Conservation (phyloP, 1,284 basidiomycete species). For the Chiua sp. region DNA sequence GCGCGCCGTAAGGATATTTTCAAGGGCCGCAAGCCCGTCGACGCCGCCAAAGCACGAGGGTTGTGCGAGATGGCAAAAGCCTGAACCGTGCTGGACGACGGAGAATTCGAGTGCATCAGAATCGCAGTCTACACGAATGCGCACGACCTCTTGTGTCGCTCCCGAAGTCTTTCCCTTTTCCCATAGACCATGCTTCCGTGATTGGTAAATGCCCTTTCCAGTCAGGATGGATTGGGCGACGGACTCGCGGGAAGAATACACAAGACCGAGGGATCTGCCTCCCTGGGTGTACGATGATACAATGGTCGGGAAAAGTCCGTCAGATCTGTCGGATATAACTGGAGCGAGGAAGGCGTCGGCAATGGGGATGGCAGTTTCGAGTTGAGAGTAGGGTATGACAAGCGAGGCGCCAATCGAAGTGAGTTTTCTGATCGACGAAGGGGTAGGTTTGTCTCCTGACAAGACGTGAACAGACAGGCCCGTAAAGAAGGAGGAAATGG, state of each 20-base stretch:
- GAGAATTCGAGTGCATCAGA: constrained; percentile 91
- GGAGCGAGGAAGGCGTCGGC: constrained; percentile 88
- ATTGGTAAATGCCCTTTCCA: constrained; percentile 96
- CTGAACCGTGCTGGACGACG: constrained; percentile 89
- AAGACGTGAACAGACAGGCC: constrained; percentile 68
- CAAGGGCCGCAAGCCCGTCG: constrained; percentile 82
- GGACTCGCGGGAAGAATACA: constrained; percentile 95
- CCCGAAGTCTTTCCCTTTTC: constrained; percentile 97
- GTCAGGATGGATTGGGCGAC: constrained; percentile 88
- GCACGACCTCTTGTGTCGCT: constrained; percentile 87
- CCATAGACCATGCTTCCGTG: constrained; percentile 96
- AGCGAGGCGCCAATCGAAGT: constrained; percentile 64
- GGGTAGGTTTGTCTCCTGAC: constrained; percentile 56
- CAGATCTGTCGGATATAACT: constrained; percentile 86
- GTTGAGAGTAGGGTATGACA: constrained; percentile 76
- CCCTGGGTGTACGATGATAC: constrained; percentile 79
- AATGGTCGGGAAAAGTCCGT: constrained; percentile 93
- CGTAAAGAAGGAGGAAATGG: constrained; percentile 75
- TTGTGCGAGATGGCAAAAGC: constrained; percentile 93
- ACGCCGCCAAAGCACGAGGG: constrained; percentile 87
- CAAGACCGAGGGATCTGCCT: constrained; percentile 87
- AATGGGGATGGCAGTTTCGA: constrained; percentile 71
- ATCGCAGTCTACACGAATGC: constrained; percentile 92
- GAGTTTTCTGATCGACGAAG: constrained; percentile 61
- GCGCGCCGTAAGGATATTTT: constrained; percentile 81